Evolutionary conservation across 306 rosid genomes (phyloP), one percentile per base, ranked within the genome.

Genomic region (Fragaria vesca): DNA sequence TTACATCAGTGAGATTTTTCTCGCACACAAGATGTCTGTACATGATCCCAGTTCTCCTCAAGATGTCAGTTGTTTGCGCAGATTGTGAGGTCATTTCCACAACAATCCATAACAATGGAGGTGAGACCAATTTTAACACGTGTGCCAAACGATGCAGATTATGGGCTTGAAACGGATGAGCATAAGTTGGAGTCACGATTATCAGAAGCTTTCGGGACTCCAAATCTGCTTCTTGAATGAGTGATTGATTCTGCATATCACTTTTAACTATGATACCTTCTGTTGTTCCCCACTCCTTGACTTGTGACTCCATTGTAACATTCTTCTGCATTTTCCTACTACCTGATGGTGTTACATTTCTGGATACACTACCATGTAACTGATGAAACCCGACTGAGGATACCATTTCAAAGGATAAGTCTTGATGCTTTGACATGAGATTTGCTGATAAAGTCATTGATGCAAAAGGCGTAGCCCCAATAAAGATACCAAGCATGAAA

Each of bases 31-130:
- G 96, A 84, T 92, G 97, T 81, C 90, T 91, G 81, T 91, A 95
- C 91, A 89, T 86, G 65, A 92, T 76, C 78, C 97, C 93, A 65
- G 90, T 87, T 79, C 81, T 88, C 80, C 92, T 88, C 90, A 92
- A 82, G 63, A 91, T 72, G 62, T 86, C 90, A 55, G 90, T 90
- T 12, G 93, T 92, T 87, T 95, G 93, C 61, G 85, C 89, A 26
- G 95, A 90, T 82, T 95, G 98, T 76, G 97, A 89, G 75, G 81
- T 71, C 90, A 85, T 83, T 81, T 95, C 98, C 79, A 91, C 97
- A 82, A 95, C 93, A 13, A 95, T 91, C 97, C 97, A 95, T 83
- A 92, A 75, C 69, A 92, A 80, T 66, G 97, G 93, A 70, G 97
- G 87, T 0, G 78, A 79, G 69, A 86, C 89, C 80, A 81, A 80